Conservation (phyloP, 495 filamentous ascomycete genomes). For the Hypoxylon trugodes region DNA sequence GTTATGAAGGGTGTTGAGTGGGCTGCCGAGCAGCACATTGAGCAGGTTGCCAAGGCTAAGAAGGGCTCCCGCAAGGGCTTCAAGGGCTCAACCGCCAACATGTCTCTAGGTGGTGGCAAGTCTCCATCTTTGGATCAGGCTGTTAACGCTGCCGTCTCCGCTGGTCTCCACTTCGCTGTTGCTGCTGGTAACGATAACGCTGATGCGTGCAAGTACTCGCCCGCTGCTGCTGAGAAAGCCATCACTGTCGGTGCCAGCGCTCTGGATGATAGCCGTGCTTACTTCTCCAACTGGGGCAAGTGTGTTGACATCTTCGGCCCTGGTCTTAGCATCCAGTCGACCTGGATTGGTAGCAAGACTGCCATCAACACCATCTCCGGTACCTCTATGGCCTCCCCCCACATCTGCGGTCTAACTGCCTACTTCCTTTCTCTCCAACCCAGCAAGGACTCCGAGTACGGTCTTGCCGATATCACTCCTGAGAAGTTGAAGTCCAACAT, state of each 20-base stretch:
- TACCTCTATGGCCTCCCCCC: slow-evolving; percentile 99
- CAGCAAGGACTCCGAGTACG: slow-evolving; percentile 83
- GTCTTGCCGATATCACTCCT: slow-evolving; percentile 88
- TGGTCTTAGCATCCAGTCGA: slow-evolving; percentile 94
- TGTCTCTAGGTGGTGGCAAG: slow-evolving; percentile 98
- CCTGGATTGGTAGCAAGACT: slow-evolving; percentile 95
- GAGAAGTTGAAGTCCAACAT: slow-evolving; percentile 92
- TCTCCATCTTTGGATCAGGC: slow-evolving; percentile 86
- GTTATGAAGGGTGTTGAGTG: slow-evolving; percentile 98
- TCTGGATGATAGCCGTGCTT: slow-evolving; percentile 92
- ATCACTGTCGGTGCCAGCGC: slow-evolving; percentile 97
- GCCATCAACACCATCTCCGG: slow-evolving; percentile 98
- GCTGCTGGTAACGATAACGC: slow-evolving; percentile 98
- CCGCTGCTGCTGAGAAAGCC: slow-evolving; percentile 88
- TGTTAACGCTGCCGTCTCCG: slow-evolving; percentile 91
- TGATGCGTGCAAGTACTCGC: slow-evolving; percentile 99
- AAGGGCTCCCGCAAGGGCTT: slow-evolving; percentile 88
- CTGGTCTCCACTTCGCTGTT: slow-evolving; percentile 95
- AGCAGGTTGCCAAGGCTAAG: slow-evolving; percentile 79
- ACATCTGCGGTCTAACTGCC: slow-evolving; percentile 94
- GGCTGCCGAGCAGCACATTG: slow-evolving; percentile 80
- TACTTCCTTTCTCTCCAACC: slow-evolving; percentile 98
- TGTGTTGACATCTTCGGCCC: slow-evolving; percentile 99
- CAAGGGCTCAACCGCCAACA: slow-evolving; percentile 99
- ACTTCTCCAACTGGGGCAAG: slow-evolving; percentile 99